Evolutionary conservation across 2,329 filamentous ascomycete genomes (phyloP).

Genomic region (Bimuria novae-zelandiae): DNA sequence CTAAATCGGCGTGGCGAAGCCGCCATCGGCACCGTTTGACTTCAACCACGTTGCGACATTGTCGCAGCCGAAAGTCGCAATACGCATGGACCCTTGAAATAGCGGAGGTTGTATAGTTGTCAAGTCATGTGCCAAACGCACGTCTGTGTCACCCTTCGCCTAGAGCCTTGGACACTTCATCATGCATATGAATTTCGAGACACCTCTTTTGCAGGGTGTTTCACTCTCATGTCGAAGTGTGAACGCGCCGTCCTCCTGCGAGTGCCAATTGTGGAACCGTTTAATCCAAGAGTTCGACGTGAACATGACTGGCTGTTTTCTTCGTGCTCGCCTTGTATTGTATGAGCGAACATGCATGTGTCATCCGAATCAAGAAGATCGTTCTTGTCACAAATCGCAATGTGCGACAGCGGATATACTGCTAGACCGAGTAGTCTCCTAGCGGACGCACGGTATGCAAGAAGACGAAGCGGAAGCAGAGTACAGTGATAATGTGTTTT

Average conservation of each 20-base stretch:
- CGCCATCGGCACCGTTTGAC: not conserved
- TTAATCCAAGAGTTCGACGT: too few relatives aligned
- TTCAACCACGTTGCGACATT: conserved; percentile 1
- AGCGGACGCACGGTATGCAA: not conserved
- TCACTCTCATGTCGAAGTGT: too few relatives aligned
- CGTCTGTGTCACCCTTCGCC: not conserved
- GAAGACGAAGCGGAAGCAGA: not conserved
- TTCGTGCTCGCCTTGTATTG: not conserved
- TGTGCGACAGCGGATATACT: not conserved
- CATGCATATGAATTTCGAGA: not conserved
- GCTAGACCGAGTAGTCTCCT: not conserved
- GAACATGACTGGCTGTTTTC: too few relatives aligned
- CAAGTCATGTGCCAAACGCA: not conserved
- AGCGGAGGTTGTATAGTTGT: not conserved
- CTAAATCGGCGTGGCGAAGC: not conserved
- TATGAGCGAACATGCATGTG: not conserved
- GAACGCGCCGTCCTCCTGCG: too few relatives aligned
- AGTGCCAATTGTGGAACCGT: too few relatives aligned
- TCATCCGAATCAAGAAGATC: not conserved
- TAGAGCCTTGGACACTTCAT: not conserved
- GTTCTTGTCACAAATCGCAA: not conserved
- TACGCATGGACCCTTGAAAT: not conserved
- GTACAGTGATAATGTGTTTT: too few relatives aligned
- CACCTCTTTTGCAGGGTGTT: not conserved
- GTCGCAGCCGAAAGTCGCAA: not conserved